A percentile compares a stretch with the other conserved stretches of the same genome.
These are phyloP conservation scores for Trichoderma cornu-damae DNA, from an alignment of 2,329 filamentous ascomycete species.

Conservation along the genomic window DNA sequence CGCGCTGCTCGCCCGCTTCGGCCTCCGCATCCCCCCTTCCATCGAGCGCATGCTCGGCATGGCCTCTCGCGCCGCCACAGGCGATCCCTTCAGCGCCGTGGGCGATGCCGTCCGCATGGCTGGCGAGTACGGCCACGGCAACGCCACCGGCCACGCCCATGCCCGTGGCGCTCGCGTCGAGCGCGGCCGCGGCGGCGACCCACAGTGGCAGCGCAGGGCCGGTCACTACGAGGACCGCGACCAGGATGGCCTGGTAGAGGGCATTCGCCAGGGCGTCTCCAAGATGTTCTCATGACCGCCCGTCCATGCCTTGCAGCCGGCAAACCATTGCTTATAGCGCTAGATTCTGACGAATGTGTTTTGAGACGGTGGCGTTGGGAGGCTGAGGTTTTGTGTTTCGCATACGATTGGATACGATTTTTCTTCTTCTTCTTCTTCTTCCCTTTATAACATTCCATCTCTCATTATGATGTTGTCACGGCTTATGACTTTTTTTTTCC, in stretches of 20 bases:
- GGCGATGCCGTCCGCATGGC: slow-evolving; percentile 54
- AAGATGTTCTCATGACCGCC: slow-evolving; percentile 38
- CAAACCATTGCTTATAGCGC: neutral
- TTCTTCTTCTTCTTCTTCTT: neutral
- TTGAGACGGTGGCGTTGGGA: slow-evolving; percentile 17
- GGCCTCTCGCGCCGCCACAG: slow-evolving; percentile 45
- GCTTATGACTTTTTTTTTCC: slow-evolving; percentile 11
- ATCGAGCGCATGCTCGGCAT: slow-evolving; percentile 56
- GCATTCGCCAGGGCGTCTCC: slow-evolving; percentile 35
- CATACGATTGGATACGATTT: slow-evolving; percentile 14
- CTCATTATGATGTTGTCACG: slow-evolving; percentile 15
- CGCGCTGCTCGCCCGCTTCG: slow-evolving; percentile 72
- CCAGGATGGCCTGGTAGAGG: slow-evolving; percentile 31
- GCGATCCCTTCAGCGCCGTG: slow-evolving; percentile 46
- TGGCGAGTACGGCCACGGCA: slow-evolving; percentile 30
- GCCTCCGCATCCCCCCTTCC: slow-evolving; percentile 65
- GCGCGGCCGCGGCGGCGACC: slow-evolving; percentile 31
- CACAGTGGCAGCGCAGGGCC: slow-evolving; percentile 37
- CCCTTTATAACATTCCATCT: neutral
- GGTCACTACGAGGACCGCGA: slow-evolving; percentile 27
- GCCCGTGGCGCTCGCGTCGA: slow-evolving; percentile 29
- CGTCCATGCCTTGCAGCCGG: neutral
- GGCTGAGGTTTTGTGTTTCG: neutral
- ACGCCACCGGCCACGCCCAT: neutral
- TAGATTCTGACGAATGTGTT: neutral